Conservation (phyloP, 257 asterid species). For the Eustoma russellianum region DNA sequence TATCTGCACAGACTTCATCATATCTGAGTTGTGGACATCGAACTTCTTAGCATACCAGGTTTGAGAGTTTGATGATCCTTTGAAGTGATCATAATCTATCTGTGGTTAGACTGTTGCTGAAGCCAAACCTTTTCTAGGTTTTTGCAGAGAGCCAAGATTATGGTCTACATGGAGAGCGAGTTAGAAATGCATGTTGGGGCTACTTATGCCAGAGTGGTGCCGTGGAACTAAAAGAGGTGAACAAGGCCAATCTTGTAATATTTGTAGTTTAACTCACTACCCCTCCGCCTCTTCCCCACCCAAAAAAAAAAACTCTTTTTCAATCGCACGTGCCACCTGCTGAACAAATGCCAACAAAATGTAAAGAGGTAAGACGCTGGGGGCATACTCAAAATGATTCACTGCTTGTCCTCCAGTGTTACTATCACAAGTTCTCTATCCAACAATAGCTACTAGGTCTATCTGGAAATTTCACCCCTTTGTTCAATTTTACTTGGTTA, state of each 20-base stretch:
- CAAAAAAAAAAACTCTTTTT: not conserved
- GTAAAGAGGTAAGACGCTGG: not conserved
- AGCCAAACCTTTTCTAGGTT: constrained; percentile 38
- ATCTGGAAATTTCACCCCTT: not conserved
- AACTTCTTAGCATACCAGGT: constrained; percentile 97
- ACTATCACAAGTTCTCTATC: not conserved
- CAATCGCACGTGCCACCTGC: too few relatives aligned
- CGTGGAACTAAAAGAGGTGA: constrained; percentile 81
- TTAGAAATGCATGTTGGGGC: constrained; percentile 99
- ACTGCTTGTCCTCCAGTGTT: not conserved
- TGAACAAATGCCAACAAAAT: not conserved
- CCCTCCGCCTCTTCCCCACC: not conserved
- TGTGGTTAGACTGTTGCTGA: constrained; percentile 5
- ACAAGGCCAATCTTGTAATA: constrained; percentile 5
- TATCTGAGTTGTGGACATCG: constrained; percentile 87
- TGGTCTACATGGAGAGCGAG: constrained; percentile 92
- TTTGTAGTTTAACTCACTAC: not conserved
- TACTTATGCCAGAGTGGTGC: constrained; percentile 98
- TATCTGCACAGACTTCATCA: constrained; percentile 92
- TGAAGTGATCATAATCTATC: not conserved
- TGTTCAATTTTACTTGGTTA: not conserved
- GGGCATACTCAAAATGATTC: not conserved
- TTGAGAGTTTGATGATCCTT: constrained; percentile 9
- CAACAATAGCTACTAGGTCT: not conserved
- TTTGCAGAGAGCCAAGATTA: constrained; percentile 99